Conservation (phyloP, 441 rosid species). For the Pelargonium citronellum region DNA sequence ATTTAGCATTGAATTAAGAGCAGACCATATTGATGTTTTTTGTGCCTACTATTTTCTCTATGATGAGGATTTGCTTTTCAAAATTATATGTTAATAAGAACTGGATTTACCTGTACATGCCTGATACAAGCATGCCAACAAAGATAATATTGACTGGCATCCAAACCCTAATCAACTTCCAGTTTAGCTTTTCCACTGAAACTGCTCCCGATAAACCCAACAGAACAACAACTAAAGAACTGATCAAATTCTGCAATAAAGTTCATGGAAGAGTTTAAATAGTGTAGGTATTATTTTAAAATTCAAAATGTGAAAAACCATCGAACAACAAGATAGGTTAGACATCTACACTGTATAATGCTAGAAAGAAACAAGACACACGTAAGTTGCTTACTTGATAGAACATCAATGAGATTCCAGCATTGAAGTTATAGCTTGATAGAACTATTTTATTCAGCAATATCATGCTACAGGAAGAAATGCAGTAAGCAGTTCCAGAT, state of each 20-base stretch:
- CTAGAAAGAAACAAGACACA: neutral
- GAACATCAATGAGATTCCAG: conserved; percentile 72
- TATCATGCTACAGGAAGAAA: conserved; percentile 91
- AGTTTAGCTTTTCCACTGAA: conserved; percentile 62
- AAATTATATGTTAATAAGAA: neutral
- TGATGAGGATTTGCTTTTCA: neutral
- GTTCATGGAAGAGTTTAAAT: neutral
- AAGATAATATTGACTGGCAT: conserved; percentile 83
- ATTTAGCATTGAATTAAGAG: neutral
- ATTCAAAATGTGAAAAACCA: neutral
- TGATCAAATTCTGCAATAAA: conserved; percentile 65
- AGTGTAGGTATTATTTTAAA: neutral
- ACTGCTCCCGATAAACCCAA: conserved; percentile 48
- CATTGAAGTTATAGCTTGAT: conserved; percentile 64
- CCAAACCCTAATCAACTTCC: conserved; percentile 78
- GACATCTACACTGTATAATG: neutral
- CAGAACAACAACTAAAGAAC: conserved; percentile 53
- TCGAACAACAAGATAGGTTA: neutral
- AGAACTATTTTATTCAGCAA: conserved; percentile 74
- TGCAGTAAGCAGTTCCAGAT: conserved; percentile 83
- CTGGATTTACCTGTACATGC: conserved; percentile 72
- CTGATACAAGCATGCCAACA: conserved; percentile 84
- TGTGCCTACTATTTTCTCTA: neutral
- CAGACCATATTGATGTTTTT: neutral
- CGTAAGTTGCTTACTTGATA: conserved; percentile 57